These are phyloP conservation scores for Ilex asprella DNA, from an alignment of 257 asterid genomes.

Conservation along the genomic window DNA sequence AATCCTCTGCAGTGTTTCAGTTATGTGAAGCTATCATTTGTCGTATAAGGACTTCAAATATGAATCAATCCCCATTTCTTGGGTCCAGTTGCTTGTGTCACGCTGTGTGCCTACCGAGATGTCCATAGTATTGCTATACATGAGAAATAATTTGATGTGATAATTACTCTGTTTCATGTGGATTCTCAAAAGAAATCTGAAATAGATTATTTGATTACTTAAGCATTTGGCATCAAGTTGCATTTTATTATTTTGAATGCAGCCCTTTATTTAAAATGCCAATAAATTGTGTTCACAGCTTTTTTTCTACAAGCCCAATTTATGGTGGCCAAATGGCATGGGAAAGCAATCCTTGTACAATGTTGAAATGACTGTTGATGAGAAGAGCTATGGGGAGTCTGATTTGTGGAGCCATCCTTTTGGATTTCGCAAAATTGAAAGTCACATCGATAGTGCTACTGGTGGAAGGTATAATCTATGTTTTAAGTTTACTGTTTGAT, in stretches of 20 bases:
- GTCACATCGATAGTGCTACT: slow-evolving; percentile 60
- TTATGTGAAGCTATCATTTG: no score
- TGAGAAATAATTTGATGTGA: no score
- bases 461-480: slow-evolving; percentile 75
- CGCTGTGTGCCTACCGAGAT: not conserved
- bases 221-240: not conserved
- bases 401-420: slow-evolving; percentile 79
- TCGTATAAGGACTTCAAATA: no score
- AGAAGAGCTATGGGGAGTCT: slow-evolving; percentile 69
- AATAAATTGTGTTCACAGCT: slow-evolving; percentile 39
- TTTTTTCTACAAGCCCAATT: slow-evolving; percentile 76
- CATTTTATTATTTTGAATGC: not conserved
- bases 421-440: slow-evolving; percentile 93
- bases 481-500: not conserved
- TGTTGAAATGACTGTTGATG: slow-evolving; percentile 70
- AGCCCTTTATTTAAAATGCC: slow-evolving; percentile 4
- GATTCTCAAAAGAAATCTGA: not conserved
- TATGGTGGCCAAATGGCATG: slow-evolving; percentile 99
- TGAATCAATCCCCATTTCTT: no score
- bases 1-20: no score
- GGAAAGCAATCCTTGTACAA: slow-evolving; percentile 84
- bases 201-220: not conserved
- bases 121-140: not conserved
- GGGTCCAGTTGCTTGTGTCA: no score
- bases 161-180: not conserved